Base-by-base conservation (phyloP, 495 filamentous ascomycete species). In the Aspergillus funiculosus region DNA sequence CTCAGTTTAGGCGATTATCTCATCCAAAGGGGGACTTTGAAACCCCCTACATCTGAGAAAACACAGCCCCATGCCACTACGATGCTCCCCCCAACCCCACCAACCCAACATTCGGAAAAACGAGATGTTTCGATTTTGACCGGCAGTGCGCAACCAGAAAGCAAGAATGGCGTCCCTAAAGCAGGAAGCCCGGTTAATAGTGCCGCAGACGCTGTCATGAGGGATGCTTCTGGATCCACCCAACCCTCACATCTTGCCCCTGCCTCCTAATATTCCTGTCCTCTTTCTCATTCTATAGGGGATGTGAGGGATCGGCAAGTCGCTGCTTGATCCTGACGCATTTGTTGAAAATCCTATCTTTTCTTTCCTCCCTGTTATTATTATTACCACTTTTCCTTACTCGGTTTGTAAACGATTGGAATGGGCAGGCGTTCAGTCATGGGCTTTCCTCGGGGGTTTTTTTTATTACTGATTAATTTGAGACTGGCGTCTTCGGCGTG, bases 1-100 rank as follows among this genome's bases (percentile, higher is more conserved):
- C 63, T 84, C 46, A 84, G 79, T 54, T 60, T 85, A n/a, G 80
- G 80, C 43, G 81, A 83, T 50, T 85, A 84, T 53, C 67, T 78
- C 17, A 80, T 66, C 39, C 66, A 73, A 46, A 63, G 63, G 39
- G 74, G 66, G 5, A 69, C 68, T 5, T 50, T 70, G 50, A 39
- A 61, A n/a, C 68, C 66, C 6, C 68, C 70, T 8, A 67, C 62
- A 1, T 57, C 63, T 3, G 69, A 74, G 25, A 73, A 69, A 43
- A 40, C 60, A 11, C 69, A 60, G 24, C 47, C 48, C 6, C 63
- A 62, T 40, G 49, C 58, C 20, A 60, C 43, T 2, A 43, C 54
- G 19, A 53, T 53, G 29, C 51, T 51, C 41, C 45, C 63, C 3
- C 60, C 56, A 22, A 62, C 58, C 1, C 61, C 56, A 3, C 30